Conservation (phyloP, 352 stramenopile genomes). For the Sclerospora graminicola region DNA sequence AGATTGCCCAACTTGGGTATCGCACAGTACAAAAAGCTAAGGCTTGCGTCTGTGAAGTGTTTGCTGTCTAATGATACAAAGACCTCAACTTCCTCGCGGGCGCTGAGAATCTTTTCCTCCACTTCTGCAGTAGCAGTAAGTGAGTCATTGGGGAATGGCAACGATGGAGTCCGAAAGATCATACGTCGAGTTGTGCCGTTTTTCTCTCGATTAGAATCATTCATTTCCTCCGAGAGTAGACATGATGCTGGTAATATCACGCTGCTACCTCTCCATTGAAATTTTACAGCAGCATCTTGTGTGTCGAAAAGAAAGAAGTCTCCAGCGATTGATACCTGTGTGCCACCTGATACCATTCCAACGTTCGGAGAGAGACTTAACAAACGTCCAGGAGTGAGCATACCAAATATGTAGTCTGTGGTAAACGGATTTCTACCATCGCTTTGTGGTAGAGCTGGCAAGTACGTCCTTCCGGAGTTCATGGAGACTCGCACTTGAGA, state of each 20-base stretch:
- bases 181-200: constrained; percentile 24
- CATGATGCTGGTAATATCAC: constrained; percentile 25
- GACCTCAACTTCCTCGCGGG: constrained; percentile 34
- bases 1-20: constrained; percentile 11
- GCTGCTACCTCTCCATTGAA: constrained; percentile 35
- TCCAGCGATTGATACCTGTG: constrained; percentile 32
- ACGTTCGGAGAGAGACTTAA: constrained; percentile 27
- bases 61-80: constrained; percentile 41
- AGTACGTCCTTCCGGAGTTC: constrained; percentile 27
- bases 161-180: constrained; percentile 27
- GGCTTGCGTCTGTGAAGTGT: constrained; percentile 27
- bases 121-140: constrained; percentile 11
- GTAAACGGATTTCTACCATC: constrained; percentile 2
- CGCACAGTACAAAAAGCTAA: constrained; percentile 15
- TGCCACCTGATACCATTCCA: constrained; percentile 32
- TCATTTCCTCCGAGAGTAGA: constrained; percentile 4
- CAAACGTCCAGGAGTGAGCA: constrained; percentile 24
- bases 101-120: constrained; percentile 19
- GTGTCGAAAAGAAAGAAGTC: constrained; percentile 57
- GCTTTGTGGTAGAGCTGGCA: constrained; percentile 13
- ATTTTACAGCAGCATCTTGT: constrained; percentile 30
- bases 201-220: background rate
- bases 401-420: constrained; percentile 16
- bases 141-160: constrained; percentile 26
- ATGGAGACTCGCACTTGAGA: constrained; percentile 36